Base-by-base conservation (phyloP, 2,329 filamentous ascomycete genomes). In the Salinomyces thailandicus region DNA sequence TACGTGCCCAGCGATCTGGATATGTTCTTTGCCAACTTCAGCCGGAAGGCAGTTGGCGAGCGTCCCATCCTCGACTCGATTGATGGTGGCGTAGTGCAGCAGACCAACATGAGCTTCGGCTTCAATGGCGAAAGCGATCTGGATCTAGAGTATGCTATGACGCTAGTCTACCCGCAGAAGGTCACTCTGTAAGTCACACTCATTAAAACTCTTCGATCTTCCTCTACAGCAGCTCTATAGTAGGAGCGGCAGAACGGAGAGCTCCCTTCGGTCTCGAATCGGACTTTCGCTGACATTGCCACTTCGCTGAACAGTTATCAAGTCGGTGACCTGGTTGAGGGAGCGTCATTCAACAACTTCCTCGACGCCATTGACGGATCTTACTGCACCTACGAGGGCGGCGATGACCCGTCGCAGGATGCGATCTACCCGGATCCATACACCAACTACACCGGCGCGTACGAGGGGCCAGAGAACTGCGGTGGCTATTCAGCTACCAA, bases 121-220 rank as follows among this genome's bases (percentile, higher is more conserved):
- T 57, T 48, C 45, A 65, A 64, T 15, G 64, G 63, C 30, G 73
- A 77, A 55, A 69, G 69, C 1, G 56, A 69, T 26, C 62, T 77
- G 9, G 73, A 77, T 45, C 60, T 77, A 3, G 58, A 73, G 41
- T 70, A 73, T 43, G 68, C 68, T 36, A 73, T 71, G 54, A 54
- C 68, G 2, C 31, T 43, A 5, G 37, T 41, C 26, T 51, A 53
- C 34, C 73, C 71, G 1, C 70, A 75, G 45, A 57, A 61, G 7
- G 62, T 68, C 16, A 65, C 65, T 16, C 51, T 72, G 5, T 39
- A 11, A 4, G 28, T 26, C 22, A 26, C 9, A 26, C 22, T n/a
- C 28, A 3, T 31, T 13, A n/a, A n/a, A n/a, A n/a, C n/a, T n/a
- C n/a, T n/a, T n/a, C n/a, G n/a, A n/a, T n/a, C n/a, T n/a, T n/a